Evolutionary conservation across 768 basidiomycete species (phyloP).

Genomic region (Podaxis sp.): DNA sequence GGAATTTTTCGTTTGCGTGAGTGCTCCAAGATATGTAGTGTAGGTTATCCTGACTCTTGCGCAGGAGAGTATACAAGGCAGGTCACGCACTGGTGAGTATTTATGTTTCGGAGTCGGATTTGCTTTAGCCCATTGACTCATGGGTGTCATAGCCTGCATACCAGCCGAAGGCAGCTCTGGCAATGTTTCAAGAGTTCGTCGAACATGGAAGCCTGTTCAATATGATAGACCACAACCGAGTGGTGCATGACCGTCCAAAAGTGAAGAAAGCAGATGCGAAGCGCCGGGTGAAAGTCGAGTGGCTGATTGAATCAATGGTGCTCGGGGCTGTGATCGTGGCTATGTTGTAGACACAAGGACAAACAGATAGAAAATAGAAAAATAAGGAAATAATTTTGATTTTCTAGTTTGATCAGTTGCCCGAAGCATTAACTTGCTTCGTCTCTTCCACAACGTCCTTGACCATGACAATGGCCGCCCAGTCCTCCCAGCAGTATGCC

Average conservation of each 20-base stretch:
- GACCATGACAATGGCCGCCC: conserved; percentile 60
- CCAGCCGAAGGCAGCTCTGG: not conserved
- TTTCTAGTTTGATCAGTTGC: conserved; percentile 11
- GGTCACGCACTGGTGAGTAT: conserved; percentile 5
- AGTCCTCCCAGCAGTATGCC: conserved; percentile 80
- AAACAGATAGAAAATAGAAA: conserved; percentile 9
- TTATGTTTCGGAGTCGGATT: not conserved
- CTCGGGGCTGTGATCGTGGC: conserved; percentile 6
- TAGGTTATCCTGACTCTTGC: not conserved
- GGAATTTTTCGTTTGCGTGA: conserved; percentile 4
- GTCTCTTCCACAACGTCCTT: conserved; percentile 33
- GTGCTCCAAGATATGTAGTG: not conserved
- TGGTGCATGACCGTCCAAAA: not conserved
- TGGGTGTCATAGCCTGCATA: conserved; percentile 1
- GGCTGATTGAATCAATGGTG: not conserved
- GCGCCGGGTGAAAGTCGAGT: not conserved
- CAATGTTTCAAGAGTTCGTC: conserved; percentile 6
- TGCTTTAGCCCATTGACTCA: not conserved
- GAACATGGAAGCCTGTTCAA: not conserved
- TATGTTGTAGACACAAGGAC: conserved; percentile 1
- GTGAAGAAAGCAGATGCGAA: not conserved
- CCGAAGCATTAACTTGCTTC: conserved; percentile 88
- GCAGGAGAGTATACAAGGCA: conserved; percentile 3
- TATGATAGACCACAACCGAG: not conserved
- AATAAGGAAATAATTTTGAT: conserved; percentile 7